Evolutionary conservation across 2,329 filamentous ascomycete species (phyloP), one percentile per base, ranked within the genome.

Genomic region (Aspergillus ochraceoroseus): DNA sequence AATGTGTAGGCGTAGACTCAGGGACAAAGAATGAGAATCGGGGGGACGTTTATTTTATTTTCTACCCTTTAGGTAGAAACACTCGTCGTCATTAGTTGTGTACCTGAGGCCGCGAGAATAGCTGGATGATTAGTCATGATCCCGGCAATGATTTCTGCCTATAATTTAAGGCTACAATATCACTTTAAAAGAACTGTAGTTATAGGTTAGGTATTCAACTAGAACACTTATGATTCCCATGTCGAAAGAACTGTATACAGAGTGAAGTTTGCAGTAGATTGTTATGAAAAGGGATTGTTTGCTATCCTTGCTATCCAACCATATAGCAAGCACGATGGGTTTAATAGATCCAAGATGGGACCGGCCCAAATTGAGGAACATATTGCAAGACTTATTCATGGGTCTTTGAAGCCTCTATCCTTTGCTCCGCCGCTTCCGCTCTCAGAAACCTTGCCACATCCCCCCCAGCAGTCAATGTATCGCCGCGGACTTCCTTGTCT

Each of bases 371-470:
- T n/a, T n/a, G n/a, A n/a, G n/a, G n/a, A n/a, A n/a, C n/a, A n/a
- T n/a, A n/a, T n/a, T n/a, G n/a, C n/a, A n/a, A n/a, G n/a, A n/a
- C n/a, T 22, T 22, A 22, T 31, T 29, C 11, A 14, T 40, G 26
- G 22, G 19, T 12, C 5, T 37, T 37, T 7, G 32, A 26, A 12
- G 36, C 30, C 20, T 4, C 28, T 35, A 49, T 54, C 51, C 72
- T 67, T 43, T 59, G 57, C 51, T 78, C 74, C 2, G 75, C 77
- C 39, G 77, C 76, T 48, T 76, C 73, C 5, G 66, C 73, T 46
- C 76, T 68, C 44, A 80, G 52, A 48, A 75, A 69, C 22, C 72
- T 64, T 4, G 58, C 67, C 19, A 78, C 64, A 43, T 76, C 73
- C 39, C 57, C 55, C 31, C 68, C 61, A 34, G 69, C 47, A 37